A percentile compares a stretch with the other conserved stretches of the same genome.
Evolutionary conservation across 106 monocot species (phyloP).

Genomic region (Alisma plantagoaquatica): DNA sequence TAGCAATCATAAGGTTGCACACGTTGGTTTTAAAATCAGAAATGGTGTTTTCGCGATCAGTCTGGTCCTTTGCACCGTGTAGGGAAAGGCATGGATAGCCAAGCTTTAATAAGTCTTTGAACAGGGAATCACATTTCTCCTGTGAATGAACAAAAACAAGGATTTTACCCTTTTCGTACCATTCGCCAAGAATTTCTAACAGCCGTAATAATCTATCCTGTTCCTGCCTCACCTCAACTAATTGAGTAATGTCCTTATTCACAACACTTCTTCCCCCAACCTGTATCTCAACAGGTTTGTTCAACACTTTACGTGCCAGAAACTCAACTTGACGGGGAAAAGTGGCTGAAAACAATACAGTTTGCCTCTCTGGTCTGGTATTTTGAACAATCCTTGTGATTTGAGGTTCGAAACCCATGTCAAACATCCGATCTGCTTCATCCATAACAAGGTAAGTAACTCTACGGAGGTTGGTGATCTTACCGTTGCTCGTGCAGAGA

Average conservation of each 20-base stretch:
- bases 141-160: conserved; percentile 96
- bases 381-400: conserved; percentile 91
- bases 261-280: conserved; percentile 96
- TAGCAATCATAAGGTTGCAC: conserved; percentile 87
- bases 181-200: conserved; percentile 82
- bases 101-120: conserved; percentile 77
- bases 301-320: conserved; percentile 77
- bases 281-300: conserved; percentile 86
- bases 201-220: conserved; percentile 77
- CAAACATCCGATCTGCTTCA: conserved; percentile 99
- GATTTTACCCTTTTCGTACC: conserved; percentile 98
- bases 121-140: conserved; percentile 91
- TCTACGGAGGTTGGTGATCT: conserved; percentile 86
- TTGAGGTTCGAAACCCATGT: conserved; percentile 98
- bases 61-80: conserved; percentile 95
- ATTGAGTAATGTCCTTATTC: conserved; percentile 82
- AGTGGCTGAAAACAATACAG: conserved; percentile 93
- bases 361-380: conserved; percentile 85
- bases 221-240: conserved; percentile 88
- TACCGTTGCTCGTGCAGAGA: conserved; percentile 85
- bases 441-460: conserved; percentile 99
- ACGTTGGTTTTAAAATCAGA: conserved; percentile 92
- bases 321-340: conserved; percentile 96
- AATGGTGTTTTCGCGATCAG: conserved; percentile 90
- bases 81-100: conserved; percentile 96